Evolutionary conservation across 345 rosid species (phyloP).

Genomic region (Arabis alpina): DNA sequence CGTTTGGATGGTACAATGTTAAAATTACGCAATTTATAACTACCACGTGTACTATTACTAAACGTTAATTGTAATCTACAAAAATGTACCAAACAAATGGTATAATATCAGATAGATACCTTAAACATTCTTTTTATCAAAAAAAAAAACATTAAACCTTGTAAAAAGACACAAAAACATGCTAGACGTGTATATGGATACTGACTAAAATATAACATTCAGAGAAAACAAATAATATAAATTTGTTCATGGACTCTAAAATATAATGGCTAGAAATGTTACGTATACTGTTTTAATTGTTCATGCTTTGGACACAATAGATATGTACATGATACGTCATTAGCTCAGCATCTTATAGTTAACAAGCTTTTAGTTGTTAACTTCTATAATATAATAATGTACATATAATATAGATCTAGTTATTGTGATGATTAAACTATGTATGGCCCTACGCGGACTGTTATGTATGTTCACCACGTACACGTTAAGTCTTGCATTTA

Average conservation of each 20-base stretch:
- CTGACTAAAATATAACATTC: background rate
- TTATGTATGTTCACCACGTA: conserved; percentile 21
- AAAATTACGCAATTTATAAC: background rate
- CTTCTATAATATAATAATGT: background rate
- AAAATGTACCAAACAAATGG: background rate
- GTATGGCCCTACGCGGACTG: conserved; percentile 26
- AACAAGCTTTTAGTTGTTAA: background rate
- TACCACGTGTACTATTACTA: conserved; percentile 17
- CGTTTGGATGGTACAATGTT: background rate
- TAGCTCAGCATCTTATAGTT: background rate
- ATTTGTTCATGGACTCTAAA: background rate
- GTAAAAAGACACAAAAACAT: background rate
- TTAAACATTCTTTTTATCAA: too few species aligned
- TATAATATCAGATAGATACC: background rate
- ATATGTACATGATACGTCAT: conserved; percentile 12
- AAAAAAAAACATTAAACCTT: background rate
- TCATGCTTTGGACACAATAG: conserved; percentile 18
- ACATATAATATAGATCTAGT: background rate
- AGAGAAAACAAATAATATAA: background rate
- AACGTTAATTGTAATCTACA: conserved; percentile 3
- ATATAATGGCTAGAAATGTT: background rate
- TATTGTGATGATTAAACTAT: conserved; percentile 11
- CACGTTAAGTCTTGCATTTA: conserved; percentile 38
- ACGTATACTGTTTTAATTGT: conserved; percentile 14
- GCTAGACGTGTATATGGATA: background rate